phyloP scores from a whole-genome alignment of 2,329 filamentous ascomycete species.

The Leptodontidium sp. region DNA sequence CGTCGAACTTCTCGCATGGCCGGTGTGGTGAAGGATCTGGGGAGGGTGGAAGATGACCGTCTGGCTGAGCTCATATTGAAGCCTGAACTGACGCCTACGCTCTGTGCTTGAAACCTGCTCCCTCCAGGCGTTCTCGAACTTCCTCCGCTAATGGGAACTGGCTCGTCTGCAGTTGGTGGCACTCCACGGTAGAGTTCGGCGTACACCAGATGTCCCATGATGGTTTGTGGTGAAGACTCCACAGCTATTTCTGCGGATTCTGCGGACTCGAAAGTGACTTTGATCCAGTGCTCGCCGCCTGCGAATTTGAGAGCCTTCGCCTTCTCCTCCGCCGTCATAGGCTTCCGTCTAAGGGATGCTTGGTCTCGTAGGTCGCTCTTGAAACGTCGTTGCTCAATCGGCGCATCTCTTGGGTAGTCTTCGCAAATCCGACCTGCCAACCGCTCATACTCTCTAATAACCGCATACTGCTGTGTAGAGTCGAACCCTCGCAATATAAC shows the following conservation, averaged over 20 bases:
- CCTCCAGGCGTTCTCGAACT: slow-evolving; percentile 24
- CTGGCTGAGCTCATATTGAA: slow-evolving; percentile 25
- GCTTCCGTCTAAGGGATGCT: slow-evolving; percentile 69
- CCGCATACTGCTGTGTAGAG: slow-evolving; percentile 77
- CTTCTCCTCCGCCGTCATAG: slow-evolving; percentile 76
- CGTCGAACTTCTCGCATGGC: slow-evolving; percentile 42
- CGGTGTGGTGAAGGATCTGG: slow-evolving; percentile 42
- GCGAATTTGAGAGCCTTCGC: slow-evolving; percentile 82
- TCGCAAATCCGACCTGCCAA: slow-evolving; percentile 89
- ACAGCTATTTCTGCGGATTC: slow-evolving; percentile 75
- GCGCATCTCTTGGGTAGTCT: slow-evolving; percentile 89
- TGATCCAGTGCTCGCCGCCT: slow-evolving; percentile 92
- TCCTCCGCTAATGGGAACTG: slow-evolving; percentile 55
- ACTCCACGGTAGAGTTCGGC: slow-evolving; percentile 75
- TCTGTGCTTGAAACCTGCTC: slow-evolving; percentile 25
- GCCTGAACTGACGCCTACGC: slow-evolving; percentile 29
- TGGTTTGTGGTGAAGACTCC: slow-evolving; percentile 74
- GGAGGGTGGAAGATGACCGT: slow-evolving; percentile 36
- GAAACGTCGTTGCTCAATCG: slow-evolving; percentile 72
- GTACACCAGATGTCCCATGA: slow-evolving; percentile 74
- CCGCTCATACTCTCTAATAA: slow-evolving; percentile 86
- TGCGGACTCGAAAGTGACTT: slow-evolving; percentile 80
- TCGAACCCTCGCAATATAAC: slow-evolving; percentile 86
- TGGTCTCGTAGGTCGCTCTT: slow-evolving; percentile 78
- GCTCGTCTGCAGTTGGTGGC: slow-evolving; percentile 69